These are phyloP conservation scores for Platanthera guangdongensis DNA, from an alignment of 106 monocot genomes.

Conservation along the genomic window DNA sequence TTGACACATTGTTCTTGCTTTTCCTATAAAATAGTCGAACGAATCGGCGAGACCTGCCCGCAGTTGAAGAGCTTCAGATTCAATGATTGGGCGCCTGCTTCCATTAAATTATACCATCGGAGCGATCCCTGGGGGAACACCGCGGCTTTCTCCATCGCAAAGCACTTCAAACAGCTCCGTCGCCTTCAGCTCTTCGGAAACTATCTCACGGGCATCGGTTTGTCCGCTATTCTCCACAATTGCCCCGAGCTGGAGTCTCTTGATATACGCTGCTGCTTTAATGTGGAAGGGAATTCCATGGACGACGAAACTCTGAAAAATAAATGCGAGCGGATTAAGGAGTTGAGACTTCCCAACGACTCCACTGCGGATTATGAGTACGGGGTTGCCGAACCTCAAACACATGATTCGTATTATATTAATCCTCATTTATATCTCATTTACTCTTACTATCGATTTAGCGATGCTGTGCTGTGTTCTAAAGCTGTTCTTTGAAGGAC, in stretches of 20 bases:
- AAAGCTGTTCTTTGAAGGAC: neutral
- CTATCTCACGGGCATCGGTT: conserved; percentile 22
- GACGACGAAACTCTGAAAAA: conserved; percentile 6
- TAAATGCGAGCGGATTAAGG: conserved; percentile 2
- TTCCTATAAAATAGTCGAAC: conserved; percentile 9
- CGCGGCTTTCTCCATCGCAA: conserved; percentile 33
- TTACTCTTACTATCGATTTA: neutral
- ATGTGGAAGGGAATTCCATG: neutral
- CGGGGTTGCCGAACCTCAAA: neutral
- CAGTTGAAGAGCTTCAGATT: conserved; percentile 23
- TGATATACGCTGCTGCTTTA: conserved; percentile 22
- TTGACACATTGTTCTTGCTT: conserved; percentile 17
- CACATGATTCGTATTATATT: too few relatives aligned
- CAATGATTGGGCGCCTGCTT: neutral
- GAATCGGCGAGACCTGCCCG: conserved; percentile 26
- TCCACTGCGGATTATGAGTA: conserved; percentile 1
- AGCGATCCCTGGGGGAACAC: neutral
- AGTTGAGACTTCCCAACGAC: conserved; percentile 9
- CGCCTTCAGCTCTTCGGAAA: conserved; percentile 32
- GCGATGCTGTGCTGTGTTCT: neutral
- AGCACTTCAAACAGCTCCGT: conserved; percentile 28
- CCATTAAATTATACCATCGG: too few relatives aligned
- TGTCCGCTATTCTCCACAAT: conserved; percentile 30
- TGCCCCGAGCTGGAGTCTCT: conserved; percentile 41
- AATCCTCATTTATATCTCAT: neutral